These are phyloP conservation scores for Melanogaster broomeanus DNA, from an alignment of 768 basidiomycete genomes.

Conservation along the genomic window DNA sequence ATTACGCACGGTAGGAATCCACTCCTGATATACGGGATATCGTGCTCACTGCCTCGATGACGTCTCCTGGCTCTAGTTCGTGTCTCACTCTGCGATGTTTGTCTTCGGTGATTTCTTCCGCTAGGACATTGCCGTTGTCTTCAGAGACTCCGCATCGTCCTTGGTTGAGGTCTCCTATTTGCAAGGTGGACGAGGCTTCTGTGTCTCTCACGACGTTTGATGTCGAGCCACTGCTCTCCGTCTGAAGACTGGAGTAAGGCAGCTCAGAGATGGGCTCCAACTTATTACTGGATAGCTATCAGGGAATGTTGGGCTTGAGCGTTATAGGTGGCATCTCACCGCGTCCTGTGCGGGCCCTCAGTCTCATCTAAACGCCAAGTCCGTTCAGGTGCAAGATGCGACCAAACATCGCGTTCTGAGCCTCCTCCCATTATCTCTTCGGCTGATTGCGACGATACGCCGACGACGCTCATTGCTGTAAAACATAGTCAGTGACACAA, in stretches of 20 bases:
- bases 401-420: conserved; percentile 86
- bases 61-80: conserved; percentile 85
- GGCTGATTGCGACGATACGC: conserved; percentile 57
- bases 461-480: conserved; percentile 75
- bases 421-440: conserved; percentile 65
- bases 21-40: conserved; percentile 89
- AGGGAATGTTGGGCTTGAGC: not conserved
- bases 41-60: conserved; percentile 84
- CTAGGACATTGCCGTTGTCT: conserved; percentile 45
- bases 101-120: conserved; percentile 83
- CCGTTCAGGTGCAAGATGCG: conserved; percentile 45
- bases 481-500: not conserved
- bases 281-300: conserved; percentile 57
- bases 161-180: conserved; percentile 14
- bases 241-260: conserved; percentile 36
- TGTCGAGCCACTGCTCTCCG: conserved; percentile 37
- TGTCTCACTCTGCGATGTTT: conserved; percentile 86
- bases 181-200: conserved; percentile 47
- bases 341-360: conserved; percentile 84
- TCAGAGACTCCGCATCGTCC: conserved; percentile 15
- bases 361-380: conserved; percentile 89
- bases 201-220: conserved; percentile 38
- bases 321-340: conserved; percentile 44
- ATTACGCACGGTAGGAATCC: conserved; percentile 81
- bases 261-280: conserved; percentile 61